These are phyloP conservation scores for Phlegmacium glaucopus DNA, from an alignment of 768 basidiomycete genomes.

Conservation along the genomic window DNA sequence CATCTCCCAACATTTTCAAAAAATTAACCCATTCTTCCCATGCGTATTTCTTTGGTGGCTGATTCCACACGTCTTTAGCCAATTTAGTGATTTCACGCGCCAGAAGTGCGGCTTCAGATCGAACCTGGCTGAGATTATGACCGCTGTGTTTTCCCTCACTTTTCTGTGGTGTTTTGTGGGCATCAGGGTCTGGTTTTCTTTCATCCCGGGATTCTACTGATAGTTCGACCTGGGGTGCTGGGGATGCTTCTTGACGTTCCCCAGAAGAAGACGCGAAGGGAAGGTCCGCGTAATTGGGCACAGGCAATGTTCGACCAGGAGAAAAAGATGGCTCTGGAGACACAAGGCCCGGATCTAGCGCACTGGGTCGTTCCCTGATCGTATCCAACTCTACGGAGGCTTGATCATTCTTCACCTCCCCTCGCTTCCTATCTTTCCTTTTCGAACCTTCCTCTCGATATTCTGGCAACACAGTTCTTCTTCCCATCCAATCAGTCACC, in stretches of 20 bases:
- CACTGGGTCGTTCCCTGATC: too few relatives aligned
- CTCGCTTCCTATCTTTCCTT: not conserved
- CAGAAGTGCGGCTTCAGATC: conserved; percentile 18
- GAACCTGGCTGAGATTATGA: conserved; percentile 25
- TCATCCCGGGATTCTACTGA: too few relatives aligned
- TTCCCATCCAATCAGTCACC: conserved; percentile 27
- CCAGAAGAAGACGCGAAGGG: too few relatives aligned
- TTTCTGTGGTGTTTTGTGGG: not conserved
- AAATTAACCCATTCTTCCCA: conserved; percentile 37
- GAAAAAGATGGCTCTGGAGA: too few relatives aligned
- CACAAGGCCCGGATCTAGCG: too few relatives aligned
- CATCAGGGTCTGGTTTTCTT: not conserved
- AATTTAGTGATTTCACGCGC: conserved; percentile 27
- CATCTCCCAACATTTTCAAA: conserved; percentile 27
- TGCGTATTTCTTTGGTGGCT: conserved; percentile 24
- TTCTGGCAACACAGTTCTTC: conserved; percentile 27
- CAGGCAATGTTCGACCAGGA: too few relatives aligned
- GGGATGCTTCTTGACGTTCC: too few relatives aligned
- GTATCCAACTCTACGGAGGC: too few relatives aligned
- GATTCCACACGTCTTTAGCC: conserved; percentile 25
- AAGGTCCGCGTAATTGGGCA: too few relatives aligned
- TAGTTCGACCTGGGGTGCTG: too few relatives aligned
- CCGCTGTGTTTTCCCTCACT: conserved; percentile 14
- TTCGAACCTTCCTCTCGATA: conserved; percentile 11
- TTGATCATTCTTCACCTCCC: not conserved